Percentiles rank a stretch among this genome's conserved stretches.
phyloP scores from a whole-genome alignment of 176 grass and related monocot genomes.

The Themeda triandra region DNA sequence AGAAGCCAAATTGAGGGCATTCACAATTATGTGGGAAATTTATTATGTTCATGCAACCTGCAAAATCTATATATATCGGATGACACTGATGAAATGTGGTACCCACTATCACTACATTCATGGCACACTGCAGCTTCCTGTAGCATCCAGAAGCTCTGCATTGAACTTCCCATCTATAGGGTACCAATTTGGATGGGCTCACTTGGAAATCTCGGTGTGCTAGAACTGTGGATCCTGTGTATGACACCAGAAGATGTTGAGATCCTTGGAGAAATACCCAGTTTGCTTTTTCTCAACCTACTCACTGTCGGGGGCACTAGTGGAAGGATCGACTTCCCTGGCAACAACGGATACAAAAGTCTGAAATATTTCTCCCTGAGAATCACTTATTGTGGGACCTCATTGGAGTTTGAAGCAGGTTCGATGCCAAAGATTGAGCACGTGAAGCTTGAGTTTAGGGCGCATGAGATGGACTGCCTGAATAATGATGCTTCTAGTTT shows the following conservation, averaged over 20 bases:
- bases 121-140: no score
- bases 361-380: not conserved
- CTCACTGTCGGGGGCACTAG: not conserved
- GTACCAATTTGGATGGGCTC: no score
- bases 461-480: not conserved
- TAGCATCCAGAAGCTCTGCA: no score
- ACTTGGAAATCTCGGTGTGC: not conserved
- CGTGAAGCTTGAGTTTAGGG: not conserved
- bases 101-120: no score
- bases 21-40: no score
- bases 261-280: conserved; percentile 17
- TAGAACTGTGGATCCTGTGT: not conserved
- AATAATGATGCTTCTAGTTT: not conserved
- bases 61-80: no score
- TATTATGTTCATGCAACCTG: no score
- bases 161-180: no score
- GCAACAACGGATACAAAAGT: not conserved
- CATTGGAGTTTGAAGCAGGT: not conserved
- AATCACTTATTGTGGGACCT: not conserved
- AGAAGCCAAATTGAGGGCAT: no score
- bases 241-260: conserved; percentile 1
- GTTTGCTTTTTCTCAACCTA: not conserved
- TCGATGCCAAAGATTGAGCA: conserved; percentile 11
- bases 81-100: accelerated
- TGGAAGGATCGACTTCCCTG: not conserved